phyloP scores from a whole-genome alignment of 257 asterid species.

The Solanum ossicruentum region DNA sequence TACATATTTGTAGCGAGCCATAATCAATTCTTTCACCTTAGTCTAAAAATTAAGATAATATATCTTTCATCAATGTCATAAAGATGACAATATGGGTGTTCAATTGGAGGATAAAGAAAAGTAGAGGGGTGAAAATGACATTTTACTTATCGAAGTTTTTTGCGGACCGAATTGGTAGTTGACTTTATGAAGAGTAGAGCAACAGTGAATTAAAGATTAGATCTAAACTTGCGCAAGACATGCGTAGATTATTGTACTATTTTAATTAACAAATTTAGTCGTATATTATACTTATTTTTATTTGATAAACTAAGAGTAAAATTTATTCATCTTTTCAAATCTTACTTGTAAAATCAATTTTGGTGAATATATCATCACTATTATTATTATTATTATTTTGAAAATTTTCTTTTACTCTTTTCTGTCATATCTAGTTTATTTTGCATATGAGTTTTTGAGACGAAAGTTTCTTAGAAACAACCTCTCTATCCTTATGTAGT shows the following conservation, averaged over 20 bases:
- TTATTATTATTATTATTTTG: neutral
- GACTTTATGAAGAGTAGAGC: constrained; percentile 11
- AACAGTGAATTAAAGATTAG: constrained; percentile 1
- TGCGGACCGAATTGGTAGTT: constrained; percentile 19
- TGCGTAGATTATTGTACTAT: neutral
- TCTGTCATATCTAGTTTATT: too few species aligned
- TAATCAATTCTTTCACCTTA: neutral
- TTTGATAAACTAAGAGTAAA: neutral
- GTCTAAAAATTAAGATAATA: neutral
- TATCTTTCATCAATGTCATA: neutral
- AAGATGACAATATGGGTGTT: neutral
- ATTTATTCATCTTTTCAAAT: accelerated
- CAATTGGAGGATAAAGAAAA: neutral
- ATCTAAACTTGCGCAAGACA: constrained; percentile 20
- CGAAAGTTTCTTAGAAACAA: too few species aligned
- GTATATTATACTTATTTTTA: neutral
- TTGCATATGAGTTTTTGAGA: too few species aligned
- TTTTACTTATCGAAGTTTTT: neutral
- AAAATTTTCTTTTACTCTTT: too few species aligned
- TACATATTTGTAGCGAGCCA: too few species aligned
- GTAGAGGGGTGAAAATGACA: neutral
- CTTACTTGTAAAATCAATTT: neutral
- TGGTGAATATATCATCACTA: neutral
- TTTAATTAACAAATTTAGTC: neutral
- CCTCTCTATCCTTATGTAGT: too few species aligned